Conservation (phyloP, 495 filamentous ascomycete species). For the Penicillium canariense region DNA sequence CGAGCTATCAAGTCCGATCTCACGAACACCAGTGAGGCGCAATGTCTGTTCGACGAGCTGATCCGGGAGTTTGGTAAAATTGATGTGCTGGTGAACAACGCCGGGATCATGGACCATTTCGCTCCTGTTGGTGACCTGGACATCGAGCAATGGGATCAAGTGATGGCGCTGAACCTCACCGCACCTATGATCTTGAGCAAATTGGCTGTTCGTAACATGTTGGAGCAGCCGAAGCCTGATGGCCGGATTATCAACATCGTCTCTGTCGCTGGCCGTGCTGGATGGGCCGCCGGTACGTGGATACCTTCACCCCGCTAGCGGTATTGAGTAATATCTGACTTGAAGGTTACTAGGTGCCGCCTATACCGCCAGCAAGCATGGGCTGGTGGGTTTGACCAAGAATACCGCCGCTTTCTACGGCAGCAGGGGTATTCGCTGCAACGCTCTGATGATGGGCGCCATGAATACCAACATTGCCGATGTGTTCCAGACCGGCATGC, state of each 20-base stretch:
- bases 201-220: slow-evolving; percentile 49
- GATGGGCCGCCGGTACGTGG: slow-evolving; percentile 33
- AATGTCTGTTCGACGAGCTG: slow-evolving; percentile 36
- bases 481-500: slow-evolving; percentile 42
- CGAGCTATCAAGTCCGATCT: slow-evolving; percentile 44
- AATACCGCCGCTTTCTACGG: slow-evolving; percentile 60
- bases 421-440: slow-evolving; percentile 54
- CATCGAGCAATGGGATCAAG: slow-evolving; percentile 53
- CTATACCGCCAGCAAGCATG: slow-evolving; percentile 21
- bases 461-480: slow-evolving; percentile 58
- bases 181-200: slow-evolving; percentile 55
- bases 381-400: slow-evolving; percentile 58
- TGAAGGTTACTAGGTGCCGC: slow-evolving; percentile 25
- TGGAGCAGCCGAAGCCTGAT: slow-evolving; percentile 25
- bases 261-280: slow-evolving; percentile 35
- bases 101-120: slow-evolving; percentile 56
- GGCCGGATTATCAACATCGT: slow-evolving; percentile 41
- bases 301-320: neutral
- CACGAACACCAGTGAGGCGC: slow-evolving; percentile 30
- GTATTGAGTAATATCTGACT: neutral
- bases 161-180: slow-evolving; percentile 59
- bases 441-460: slow-evolving; percentile 54
- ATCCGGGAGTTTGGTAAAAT: slow-evolving; percentile 31
- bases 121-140: slow-evolving; percentile 52
- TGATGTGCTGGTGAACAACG: slow-evolving; percentile 45